Evolutionary conservation across 1,284 basidiomycete genomes (phyloP).

Genomic region (Apiotrichum veenhuisii): DNA sequence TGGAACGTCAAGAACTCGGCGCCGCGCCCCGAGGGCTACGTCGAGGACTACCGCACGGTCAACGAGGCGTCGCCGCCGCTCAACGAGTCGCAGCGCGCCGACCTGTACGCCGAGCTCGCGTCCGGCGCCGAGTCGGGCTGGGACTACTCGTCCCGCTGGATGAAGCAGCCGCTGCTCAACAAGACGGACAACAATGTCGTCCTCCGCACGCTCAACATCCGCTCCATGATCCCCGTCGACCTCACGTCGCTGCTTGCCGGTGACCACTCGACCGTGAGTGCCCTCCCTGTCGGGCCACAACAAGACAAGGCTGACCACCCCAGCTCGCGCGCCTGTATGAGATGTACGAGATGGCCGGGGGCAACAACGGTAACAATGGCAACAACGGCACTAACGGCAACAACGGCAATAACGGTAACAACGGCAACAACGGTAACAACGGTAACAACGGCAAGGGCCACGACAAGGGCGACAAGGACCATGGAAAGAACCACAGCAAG

Average conservation of each 20-base stretch:
- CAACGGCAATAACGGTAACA: background rate
- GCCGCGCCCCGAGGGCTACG: constrained; percentile 72
- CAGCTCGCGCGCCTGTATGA: constrained; percentile 66
- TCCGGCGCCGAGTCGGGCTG: constrained; percentile 73
- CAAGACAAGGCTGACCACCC: too few relatives aligned
- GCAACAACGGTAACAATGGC: too few relatives aligned
- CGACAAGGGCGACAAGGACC: background rate
- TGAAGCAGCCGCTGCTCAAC: constrained; percentile 54
- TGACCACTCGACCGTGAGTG: constrained; percentile 58
- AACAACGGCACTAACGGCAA: background rate
- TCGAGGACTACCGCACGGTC: constrained; percentile 69
- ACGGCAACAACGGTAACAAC: background rate
- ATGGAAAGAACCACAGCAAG: background rate
- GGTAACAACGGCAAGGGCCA: background rate
- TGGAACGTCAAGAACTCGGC: constrained; percentile 75
- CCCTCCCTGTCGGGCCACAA: too few relatives aligned
- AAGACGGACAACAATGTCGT: constrained; percentile 53
- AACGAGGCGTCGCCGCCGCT: constrained; percentile 61
- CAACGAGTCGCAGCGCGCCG: constrained; percentile 59
- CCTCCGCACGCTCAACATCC: constrained; percentile 68
- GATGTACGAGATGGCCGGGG: constrained; percentile 13
- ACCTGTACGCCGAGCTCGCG: constrained; percentile 84
- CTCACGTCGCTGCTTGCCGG: constrained; percentile 74
- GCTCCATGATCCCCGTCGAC: constrained; percentile 67
- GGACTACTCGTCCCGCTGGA: constrained; percentile 53